These are phyloP conservation scores for Ophiorrhiza pumila DNA, from an alignment of 257 asterid species.

Conservation along the genomic window DNA sequence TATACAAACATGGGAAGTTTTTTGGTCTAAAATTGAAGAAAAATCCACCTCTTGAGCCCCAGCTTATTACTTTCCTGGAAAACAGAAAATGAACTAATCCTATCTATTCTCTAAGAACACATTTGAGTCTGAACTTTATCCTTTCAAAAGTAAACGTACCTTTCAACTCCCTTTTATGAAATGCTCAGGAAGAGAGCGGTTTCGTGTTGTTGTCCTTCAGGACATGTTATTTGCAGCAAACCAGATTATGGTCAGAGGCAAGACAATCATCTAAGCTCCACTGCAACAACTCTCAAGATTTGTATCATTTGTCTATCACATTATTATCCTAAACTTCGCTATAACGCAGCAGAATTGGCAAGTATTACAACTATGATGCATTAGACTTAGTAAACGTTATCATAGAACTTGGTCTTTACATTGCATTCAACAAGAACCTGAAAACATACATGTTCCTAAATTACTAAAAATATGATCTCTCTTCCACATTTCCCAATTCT, in stretches of 20 bases:
- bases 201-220: not conserved
- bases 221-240: not conserved
- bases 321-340: too few species aligned
- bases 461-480: not conserved
- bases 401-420: not conserved
- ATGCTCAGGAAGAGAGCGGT: not conserved
- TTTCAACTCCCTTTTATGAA: not conserved
- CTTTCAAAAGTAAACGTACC: too few species aligned
- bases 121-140: too few species aligned
- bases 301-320: too few species aligned
- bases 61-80: not conserved
- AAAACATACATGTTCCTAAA: not conserved
- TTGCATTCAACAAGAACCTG: not conserved
- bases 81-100: not conserved
- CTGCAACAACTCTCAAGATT: not conserved
- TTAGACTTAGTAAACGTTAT: not conserved
- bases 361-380: not conserved
- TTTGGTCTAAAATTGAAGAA: not conserved
- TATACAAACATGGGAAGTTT: not conserved
- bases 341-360: too few species aligned
- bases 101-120: not conserved
- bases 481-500: not conserved
- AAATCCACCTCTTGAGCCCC: not conserved
- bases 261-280: not conserved
- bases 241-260: not conserved